Conservation (phyloP, 176 grass and related monocot genomes). For the Avena atlantica region DNA sequence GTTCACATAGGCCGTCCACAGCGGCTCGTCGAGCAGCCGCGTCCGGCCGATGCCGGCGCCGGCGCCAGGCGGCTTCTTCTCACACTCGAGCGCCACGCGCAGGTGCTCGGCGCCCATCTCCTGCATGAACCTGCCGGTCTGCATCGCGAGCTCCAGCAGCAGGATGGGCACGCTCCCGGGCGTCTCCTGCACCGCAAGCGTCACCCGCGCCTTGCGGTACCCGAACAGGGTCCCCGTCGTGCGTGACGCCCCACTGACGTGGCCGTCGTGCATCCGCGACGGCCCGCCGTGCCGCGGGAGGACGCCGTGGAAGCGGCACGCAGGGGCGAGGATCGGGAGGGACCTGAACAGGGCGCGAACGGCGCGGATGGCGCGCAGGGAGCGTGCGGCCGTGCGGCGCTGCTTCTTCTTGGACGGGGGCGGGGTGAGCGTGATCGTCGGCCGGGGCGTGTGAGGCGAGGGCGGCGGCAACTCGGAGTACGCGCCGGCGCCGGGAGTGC, state of each 20-base stretch:
- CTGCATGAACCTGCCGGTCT: constrained; percentile 93
- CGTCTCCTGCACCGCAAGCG: constrained; percentile 84
- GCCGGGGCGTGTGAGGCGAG: constrained; percentile 55
- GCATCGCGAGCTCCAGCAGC: constrained; percentile 86
- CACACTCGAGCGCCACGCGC: constrained; percentile 86
- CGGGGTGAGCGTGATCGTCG: constrained; percentile 69
- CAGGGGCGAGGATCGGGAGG: constrained; percentile 77
- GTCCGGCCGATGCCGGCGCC: constrained; percentile 52
- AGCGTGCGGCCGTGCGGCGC: constrained; percentile 46
- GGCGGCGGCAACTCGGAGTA: constrained; percentile 40
- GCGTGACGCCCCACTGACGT: constrained; percentile 69
- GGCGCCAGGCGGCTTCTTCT: constrained; percentile 63
- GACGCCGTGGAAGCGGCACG: constrained; percentile 72
- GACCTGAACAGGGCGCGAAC: constrained; percentile 84
- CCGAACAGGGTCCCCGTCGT: constrained; percentile 90
- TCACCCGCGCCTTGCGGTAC: constrained; percentile 80
- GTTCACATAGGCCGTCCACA: constrained; percentile 93
- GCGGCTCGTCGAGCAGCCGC: constrained; percentile 76
- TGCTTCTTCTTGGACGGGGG: constrained; percentile 62
- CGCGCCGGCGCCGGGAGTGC: constrained; percentile 46
- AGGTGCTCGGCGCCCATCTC: constrained; percentile 91
- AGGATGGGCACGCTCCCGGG: constrained; percentile 83
- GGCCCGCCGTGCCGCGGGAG: constrained; percentile 47
- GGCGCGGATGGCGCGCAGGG: constrained; percentile 61
- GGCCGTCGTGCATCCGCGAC: constrained; percentile 52